Evolutionary conservation across 2,329 filamentous ascomycete species (phyloP).

Genomic region (Fusarium tjaetaba): DNA sequence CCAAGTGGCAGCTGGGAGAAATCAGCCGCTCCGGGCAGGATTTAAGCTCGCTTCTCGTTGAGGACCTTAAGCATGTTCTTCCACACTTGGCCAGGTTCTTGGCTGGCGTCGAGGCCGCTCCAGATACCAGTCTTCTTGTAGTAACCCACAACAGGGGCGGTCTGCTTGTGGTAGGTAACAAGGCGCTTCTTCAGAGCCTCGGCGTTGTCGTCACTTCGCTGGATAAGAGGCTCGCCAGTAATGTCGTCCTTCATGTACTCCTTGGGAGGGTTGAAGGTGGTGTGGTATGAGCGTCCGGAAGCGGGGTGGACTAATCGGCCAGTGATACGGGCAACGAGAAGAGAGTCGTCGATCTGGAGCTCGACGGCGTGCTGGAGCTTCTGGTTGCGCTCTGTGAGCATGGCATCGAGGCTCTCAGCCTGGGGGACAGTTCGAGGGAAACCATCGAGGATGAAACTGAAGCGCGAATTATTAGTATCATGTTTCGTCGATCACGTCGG

Average conservation of each 20-base stretch:
- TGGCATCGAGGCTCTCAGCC: constrained; percentile 91
- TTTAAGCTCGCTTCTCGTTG: constrained; percentile 57
- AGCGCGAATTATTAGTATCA: constrained; percentile 33
- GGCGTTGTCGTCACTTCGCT: constrained; percentile 96
- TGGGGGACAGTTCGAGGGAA: constrained; percentile 97
- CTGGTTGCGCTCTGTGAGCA: constrained; percentile 82
- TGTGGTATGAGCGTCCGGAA: constrained; percentile 97
- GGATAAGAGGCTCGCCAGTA: constrained; percentile 94
- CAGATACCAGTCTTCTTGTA: constrained; percentile 99
- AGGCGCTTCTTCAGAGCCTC: constrained; percentile 96
- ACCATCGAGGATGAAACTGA: constrained; percentile 96
- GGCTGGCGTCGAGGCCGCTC: constrained; percentile 93
- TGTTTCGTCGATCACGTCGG: constrained; percentile 18
- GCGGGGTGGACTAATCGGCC: constrained; percentile 95
- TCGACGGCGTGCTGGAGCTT: constrained; percentile 94
- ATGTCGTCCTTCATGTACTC: constrained; percentile 92
- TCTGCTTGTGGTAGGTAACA: constrained; percentile 93
- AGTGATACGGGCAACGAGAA: constrained; percentile 95
- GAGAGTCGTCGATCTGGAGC: constrained; percentile 93
- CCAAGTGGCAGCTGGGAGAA: constrained; percentile 41
- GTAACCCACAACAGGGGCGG: constrained; percentile 89
- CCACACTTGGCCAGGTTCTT: constrained; percentile 96
- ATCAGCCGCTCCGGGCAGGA: constrained; percentile 35
- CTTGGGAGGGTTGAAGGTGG: constrained; percentile 98
- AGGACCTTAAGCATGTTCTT: constrained; percentile 90